Evolutionary conservation across 441 rosid species (phyloP).

Genomic region (Adansonia rubrostipa): DNA sequence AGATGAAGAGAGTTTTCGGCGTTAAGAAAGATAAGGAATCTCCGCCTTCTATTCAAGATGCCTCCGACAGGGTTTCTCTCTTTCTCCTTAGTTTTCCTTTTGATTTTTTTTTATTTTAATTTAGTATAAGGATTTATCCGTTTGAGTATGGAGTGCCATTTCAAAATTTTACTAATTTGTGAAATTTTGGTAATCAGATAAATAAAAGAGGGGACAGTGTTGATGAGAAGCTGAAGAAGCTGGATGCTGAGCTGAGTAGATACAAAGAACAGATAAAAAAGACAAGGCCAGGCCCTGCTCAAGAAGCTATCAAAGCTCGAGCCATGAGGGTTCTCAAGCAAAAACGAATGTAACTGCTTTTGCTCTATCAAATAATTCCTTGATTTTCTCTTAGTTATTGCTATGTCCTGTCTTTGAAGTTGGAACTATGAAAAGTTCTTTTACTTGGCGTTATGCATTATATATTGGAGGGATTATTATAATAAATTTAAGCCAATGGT

Average conservation of each 20-base stretch:
- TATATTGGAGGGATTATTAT: too few relatives aligned
- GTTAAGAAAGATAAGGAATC: constrained; percentile 87
- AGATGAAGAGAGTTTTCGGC: constrained; percentile 91
- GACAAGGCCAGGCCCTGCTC: constrained; percentile 87
- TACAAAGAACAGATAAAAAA: constrained; percentile 83
- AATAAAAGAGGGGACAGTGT: constrained; percentile 87
- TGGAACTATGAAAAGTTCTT: too few relatives aligned
- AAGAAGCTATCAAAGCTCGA: constrained; percentile 86
- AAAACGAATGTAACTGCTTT: constrained; percentile 70
- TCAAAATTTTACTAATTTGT: background rate
- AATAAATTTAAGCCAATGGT: too few relatives aligned
- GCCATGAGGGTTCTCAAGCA: constrained; percentile 94
- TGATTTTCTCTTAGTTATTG: too few relatives aligned
- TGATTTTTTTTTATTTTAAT: background rate
- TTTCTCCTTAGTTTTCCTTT: background rate
- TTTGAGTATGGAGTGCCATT: background rate
- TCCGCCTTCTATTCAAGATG: constrained; percentile 83
- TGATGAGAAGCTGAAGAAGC: constrained; percentile 83
- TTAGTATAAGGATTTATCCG: background rate
- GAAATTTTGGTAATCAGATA: constrained; percentile 47
- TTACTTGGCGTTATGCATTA: too few relatives aligned
- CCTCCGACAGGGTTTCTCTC: constrained; percentile 76
- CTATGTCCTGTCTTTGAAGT: too few relatives aligned
- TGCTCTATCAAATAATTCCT: background rate
- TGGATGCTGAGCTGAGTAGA: constrained; percentile 73